These are phyloP conservation scores for Posidonia australis DNA, from an alignment of 106 monocot genomes.

Conservation along the genomic window DNA sequence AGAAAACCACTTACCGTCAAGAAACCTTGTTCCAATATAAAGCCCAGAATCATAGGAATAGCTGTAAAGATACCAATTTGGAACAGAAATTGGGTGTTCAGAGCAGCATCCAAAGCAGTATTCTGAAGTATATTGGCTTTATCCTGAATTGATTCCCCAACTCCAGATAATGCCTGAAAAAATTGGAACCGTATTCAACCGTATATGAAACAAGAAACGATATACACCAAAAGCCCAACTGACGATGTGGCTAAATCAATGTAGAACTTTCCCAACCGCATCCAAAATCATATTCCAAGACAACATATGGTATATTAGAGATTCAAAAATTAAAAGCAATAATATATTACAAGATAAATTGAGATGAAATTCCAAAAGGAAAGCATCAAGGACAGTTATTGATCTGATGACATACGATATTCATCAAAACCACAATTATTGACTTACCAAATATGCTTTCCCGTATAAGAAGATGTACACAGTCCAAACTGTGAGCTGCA, in stretches of 20 bases:
- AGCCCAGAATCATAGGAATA: conserved; percentile 80
- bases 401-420: neutral
- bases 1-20: conserved; percentile 32
- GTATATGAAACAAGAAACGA: neutral
- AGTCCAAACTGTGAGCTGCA: conserved; percentile 72
- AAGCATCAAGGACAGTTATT: too few species aligned
- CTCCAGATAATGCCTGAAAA: conserved; percentile 76
- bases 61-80: conserved; percentile 93
- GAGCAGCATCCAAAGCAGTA: conserved; percentile 69
- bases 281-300: too few species aligned
- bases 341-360: too few species aligned
- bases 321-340: too few species aligned
- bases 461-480: conserved; percentile 78
- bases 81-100: conserved; percentile 80
- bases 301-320: too few species aligned
- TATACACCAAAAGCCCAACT: too few species aligned
- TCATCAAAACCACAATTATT: neutral
- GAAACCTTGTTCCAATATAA: conserved; percentile 75
- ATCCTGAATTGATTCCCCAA: conserved; percentile 54
- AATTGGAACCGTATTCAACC: neutral
- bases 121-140: conserved; percentile 63
- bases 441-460: conserved; percentile 64
- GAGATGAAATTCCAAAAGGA: too few species aligned
- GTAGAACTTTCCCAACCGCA: too few species aligned
- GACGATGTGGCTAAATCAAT: too few species aligned